Base-by-base conservation (phyloP, 1,139 yeast species). In the Trichomonascaceae sp. region DNA sequence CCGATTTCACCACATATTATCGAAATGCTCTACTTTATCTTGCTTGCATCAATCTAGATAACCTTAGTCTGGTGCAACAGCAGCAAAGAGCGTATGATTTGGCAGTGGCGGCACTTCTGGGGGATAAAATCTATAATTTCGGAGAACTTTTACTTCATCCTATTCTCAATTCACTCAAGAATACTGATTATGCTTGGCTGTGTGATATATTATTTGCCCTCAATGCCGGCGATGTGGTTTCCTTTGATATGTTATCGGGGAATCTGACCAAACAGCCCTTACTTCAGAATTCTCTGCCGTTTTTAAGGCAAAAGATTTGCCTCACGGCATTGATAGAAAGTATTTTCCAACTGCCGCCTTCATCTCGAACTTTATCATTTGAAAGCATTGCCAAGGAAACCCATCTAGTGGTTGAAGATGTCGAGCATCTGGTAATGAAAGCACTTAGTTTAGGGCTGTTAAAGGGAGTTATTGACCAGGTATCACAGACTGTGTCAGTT, bases 131-230 rank as follows among this genome's bases (percentile, higher is more conserved):
- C 62, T 95, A 90, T 76, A 93, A 91, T 73, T 93, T 93, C 71
- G 99, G 99, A 52, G 99, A 95, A 72, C 80, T 93, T 61, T 79
- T 93, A 57, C 82, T 90, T 67, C 98, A 93, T 69, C 96, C 95
- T 51, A 84, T 91, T 54, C 79, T 93, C 69, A 70, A 77, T 51
- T 74, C 79, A 47, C 76, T 87, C 53, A 70, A 78, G 47, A 74
- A 74, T 54, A 73, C 80, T 45, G 76, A 77, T 52, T 84, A 82
- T 66, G 71, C 74, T 53, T 91, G 97, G 96, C 74, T 95, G 57
- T 81, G 83, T 59, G 79, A 84, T 53, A 74, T 91, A 60, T 75
- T 93, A 55, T 76, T 81, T 56, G 78, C 85, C 41, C 76, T 93
- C 65, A 90, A 91, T 66, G 74, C 83, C 18, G 99, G 99, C 45